Evolutionary conservation across 805 yeast species (phyloP).

Genomic region (Ogataea allantospora): DNA sequence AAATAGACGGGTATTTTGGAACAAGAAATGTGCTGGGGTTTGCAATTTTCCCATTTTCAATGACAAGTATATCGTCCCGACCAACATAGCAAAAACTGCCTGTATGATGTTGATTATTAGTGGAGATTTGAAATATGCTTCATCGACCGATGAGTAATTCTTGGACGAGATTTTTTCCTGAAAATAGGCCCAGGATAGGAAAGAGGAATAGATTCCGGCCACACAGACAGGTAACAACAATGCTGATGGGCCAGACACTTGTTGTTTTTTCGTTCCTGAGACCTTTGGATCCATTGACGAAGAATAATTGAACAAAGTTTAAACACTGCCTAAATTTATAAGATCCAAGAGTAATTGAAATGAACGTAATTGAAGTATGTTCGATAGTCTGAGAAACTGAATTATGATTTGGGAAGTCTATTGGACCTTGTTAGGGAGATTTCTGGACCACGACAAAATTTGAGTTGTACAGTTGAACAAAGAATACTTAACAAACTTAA

Average conservation of each 20-base stretch:
- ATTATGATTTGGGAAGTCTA: no score
- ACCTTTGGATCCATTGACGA: no score
- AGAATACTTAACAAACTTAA: background rate
- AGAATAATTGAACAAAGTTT: no score
- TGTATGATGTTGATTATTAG: slow-evolving; percentile 75
- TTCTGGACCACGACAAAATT: background rate
- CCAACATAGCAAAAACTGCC: slow-evolving; percentile 64
- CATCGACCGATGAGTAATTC: slow-evolving; percentile 51
- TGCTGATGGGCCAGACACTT: background rate
- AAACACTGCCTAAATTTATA: no score
- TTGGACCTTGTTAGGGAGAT: background rate
- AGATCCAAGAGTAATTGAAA: no score
- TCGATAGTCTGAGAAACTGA: no score
- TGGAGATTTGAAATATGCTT: slow-evolving; percentile 61
- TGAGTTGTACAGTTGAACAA: background rate
- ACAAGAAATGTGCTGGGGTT: slow-evolving; percentile 35
- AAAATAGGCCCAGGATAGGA: slow-evolving; percentile 86
- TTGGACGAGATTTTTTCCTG: slow-evolving; percentile 85
- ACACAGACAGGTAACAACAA: slow-evolving; percentile 34
- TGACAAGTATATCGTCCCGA: slow-evolving; percentile 61
- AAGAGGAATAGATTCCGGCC: slow-evolving; percentile 79
- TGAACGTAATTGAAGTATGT: no score
- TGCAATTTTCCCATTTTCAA: slow-evolving; percentile 32
- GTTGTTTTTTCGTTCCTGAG: background rate
- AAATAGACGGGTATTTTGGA: slow-evolving; percentile 32